phyloP scores from a whole-genome alignment of 2,329 filamentous ascomycete species.

The Monosporascus cannonballus region DNA sequence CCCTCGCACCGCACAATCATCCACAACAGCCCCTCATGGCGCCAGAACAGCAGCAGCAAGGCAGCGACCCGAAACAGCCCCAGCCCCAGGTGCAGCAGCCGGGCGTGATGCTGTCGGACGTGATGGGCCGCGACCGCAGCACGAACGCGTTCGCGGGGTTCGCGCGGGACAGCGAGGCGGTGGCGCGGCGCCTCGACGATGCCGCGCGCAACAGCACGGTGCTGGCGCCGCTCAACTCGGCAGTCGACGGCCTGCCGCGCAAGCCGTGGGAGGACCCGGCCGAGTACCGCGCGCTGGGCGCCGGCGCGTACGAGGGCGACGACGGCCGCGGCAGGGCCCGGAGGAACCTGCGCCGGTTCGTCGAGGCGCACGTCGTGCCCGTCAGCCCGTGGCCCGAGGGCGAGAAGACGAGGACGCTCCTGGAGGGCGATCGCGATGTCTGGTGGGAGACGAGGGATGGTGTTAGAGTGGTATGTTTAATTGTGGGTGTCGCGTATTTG shows the following conservation, averaged over 20 bases:
- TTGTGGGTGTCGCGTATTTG: constrained; percentile 5
- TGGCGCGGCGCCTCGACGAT: constrained; percentile 64
- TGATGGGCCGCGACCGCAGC: constrained; percentile 70
- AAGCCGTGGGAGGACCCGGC: constrained; percentile 81
- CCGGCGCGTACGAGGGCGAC: constrained; percentile 67
- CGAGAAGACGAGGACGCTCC: constrained; percentile 59
- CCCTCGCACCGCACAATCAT: neutral
- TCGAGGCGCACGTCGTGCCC: constrained; percentile 77
- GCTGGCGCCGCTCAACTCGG: constrained; percentile 79
- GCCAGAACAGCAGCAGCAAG: neutral
- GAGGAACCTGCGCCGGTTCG: constrained; percentile 71
- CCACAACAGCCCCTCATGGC: neutral
- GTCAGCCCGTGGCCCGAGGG: constrained; percentile 68
- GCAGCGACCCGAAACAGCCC: constrained; percentile 2
- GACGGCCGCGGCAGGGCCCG: constrained; percentile 71
- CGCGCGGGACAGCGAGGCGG: constrained; percentile 66
- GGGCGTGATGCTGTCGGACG: constrained; percentile 70
- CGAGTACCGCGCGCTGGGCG: constrained; percentile 64
- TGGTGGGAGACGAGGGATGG: constrained; percentile 77
- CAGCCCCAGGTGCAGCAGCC: constrained; percentile 27
- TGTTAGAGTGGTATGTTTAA: constrained; percentile 54
- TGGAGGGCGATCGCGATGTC: constrained; percentile 58
- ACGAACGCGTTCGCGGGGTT: constrained; percentile 83
- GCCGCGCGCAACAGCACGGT: constrained; percentile 68
- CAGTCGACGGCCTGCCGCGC: constrained; percentile 67